These are phyloP conservation scores for Gossypium arboreum DNA, from an alignment of 345 rosid genomes.

Conservation along the genomic window DNA sequence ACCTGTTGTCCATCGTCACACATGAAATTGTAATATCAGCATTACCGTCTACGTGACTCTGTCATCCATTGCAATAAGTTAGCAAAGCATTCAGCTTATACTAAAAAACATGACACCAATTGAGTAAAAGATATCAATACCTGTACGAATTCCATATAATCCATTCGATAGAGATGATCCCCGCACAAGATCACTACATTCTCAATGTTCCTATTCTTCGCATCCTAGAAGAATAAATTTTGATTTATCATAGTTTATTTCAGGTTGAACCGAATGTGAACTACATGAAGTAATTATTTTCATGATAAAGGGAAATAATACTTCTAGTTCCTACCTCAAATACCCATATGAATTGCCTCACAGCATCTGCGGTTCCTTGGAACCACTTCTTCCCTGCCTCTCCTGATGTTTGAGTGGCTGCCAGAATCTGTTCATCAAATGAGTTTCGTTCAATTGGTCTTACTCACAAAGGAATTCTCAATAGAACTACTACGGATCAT, in stretches of 20 bases:
- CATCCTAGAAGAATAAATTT: conserved; percentile 52
- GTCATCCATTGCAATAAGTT: conserved; percentile 30
- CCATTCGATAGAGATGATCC: conserved; percentile 91
- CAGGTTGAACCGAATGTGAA: background rate
- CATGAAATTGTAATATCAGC: conserved; percentile 89
- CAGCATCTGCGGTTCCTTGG: conserved; percentile 99
- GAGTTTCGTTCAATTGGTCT: background rate
- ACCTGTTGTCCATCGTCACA: conserved; percentile 68
- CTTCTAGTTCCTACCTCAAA: conserved; percentile 60
- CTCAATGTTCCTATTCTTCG: conserved; percentile 75
- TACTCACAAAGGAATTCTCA: background rate
- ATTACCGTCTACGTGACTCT: conserved; percentile 72
- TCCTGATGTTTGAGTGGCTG: conserved; percentile 97
- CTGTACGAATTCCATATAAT: conserved; percentile 84
- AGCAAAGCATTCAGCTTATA: conserved; percentile 4
- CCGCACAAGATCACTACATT: conserved; percentile 76
- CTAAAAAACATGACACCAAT: background rate
- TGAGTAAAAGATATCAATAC: conserved; percentile 24
- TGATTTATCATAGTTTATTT: conserved; percentile 11
- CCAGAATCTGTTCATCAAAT: conserved; percentile 59
- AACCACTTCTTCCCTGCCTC: conserved; percentile 90
- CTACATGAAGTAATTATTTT: background rate
- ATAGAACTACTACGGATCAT: background rate
- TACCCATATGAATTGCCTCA: conserved; percentile 89
- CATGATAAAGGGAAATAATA: background rate